phyloP scores from a whole-genome alignment of 1,139 yeast species.

The Geotrichum reessii region DNA sequence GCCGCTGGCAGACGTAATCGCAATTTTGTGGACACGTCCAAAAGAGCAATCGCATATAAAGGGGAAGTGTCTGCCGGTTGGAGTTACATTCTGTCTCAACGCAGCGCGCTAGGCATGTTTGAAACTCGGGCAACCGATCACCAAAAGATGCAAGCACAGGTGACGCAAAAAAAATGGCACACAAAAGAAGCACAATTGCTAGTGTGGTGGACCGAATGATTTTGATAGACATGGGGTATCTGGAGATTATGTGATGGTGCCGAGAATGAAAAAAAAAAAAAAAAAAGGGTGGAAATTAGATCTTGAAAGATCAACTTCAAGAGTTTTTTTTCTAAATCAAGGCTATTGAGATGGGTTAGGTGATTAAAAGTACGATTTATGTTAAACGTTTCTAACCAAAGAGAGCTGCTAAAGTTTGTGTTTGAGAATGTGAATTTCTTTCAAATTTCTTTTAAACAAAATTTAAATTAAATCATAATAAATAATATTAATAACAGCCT shows the following conservation, averaged over 20 bases:
- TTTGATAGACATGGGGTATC: neutral
- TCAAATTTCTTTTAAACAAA: too few relatives aligned
- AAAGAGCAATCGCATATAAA: slow-evolving; percentile 44
- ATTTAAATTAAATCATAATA: neutral
- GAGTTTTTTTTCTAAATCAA: neutral
- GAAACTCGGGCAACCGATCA: slow-evolving; percentile 66
- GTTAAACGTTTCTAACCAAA: too few relatives aligned
- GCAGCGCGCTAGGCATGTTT: slow-evolving; percentile 61
- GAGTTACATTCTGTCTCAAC: slow-evolving; percentile 36
- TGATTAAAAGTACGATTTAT: too few relatives aligned
- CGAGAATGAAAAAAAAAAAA: neutral
- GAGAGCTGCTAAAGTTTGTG: too few relatives aligned
- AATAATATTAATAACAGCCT: neutral
- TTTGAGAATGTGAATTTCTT: too few relatives aligned
- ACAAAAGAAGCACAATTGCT: neutral
- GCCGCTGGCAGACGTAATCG: slow-evolving; percentile 85
- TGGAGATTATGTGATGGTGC: neutral
- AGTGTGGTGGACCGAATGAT: neutral
- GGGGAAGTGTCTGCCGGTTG: slow-evolving; percentile 38
- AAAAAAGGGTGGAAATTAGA: neutral
- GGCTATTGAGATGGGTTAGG: neutral
- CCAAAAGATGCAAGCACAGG: slow-evolving; percentile 57
- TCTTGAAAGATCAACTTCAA: neutral
- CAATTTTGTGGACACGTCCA: slow-evolving; percentile 86
- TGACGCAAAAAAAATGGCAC: slow-evolving; percentile 1